Conservation (phyloP, 139 green algal species). For the Monoraphidium neglectum region DNA sequence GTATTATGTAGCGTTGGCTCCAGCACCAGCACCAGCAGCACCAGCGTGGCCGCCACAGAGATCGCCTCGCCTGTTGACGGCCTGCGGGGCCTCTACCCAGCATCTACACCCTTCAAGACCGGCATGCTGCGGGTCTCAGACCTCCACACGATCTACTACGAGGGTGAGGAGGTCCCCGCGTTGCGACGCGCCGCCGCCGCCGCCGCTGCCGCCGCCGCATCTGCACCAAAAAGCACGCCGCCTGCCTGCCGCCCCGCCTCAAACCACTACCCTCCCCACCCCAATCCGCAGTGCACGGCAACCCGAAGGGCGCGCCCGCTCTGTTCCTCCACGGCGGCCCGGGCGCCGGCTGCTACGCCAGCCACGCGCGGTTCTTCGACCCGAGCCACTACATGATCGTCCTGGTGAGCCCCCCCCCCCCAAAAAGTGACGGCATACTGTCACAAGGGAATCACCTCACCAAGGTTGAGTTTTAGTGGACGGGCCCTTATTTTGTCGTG, state of each 20-base stretch:
- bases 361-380: slow-evolving; percentile 77
- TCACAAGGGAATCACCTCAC: no score
- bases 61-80: background rate
- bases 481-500: no score
- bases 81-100: slow-evolving; percentile 21
- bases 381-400: slow-evolving; percentile 58
- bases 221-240: no score
- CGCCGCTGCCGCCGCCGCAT: no score
- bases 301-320: slow-evolving; percentile 42
- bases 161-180: background rate
- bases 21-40: no score
- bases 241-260: no score
- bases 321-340: slow-evolving; percentile 72
- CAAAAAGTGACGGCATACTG: no score
- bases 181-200: no score
- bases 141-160: slow-evolving; percentile 50
- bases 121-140: slow-evolving; percentile 40
- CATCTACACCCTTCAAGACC: background rate
- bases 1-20: no score
- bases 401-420: no score
- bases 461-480: no score
- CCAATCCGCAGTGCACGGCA: slow-evolving; percentile 40
- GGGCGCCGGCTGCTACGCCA: slow-evolving; percentile 61
- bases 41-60: no score
- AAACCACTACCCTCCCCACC: background rate